Percentiles rank a stretch among this genome's conserved stretches.
These are phyloP conservation scores for Dinochytrium kinnereticum DNA, from an alignment of 371 early-diverging fungal species.

Conservation along the genomic window DNA sequence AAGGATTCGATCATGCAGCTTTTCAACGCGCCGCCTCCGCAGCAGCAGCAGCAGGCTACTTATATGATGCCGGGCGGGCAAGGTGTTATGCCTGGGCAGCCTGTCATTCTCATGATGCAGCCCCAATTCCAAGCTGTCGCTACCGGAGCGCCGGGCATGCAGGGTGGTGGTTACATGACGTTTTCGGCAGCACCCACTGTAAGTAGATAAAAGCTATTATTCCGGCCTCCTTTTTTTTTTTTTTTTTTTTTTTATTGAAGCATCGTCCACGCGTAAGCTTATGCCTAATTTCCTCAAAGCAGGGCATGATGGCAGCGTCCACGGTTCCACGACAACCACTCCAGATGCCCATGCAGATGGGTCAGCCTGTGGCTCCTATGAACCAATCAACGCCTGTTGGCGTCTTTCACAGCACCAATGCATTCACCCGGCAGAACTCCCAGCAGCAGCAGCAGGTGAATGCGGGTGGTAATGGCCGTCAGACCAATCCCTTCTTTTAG, in stretches of 20 bases:
- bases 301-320: background rate
- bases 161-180: background rate
- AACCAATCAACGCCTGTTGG: background rate
- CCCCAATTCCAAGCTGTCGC: background rate
- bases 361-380: background rate
- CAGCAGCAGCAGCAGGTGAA: slow-evolving; percentile 13
- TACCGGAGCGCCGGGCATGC: background rate
- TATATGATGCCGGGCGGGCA: background rate
- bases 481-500: slow-evolving; percentile 7
- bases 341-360: background rate
- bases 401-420: background rate
- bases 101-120: slow-evolving; percentile 5
- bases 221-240: background rate
- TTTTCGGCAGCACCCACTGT: background rate
- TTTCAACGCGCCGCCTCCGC: slow-evolving; percentile 28
- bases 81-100: background rate
- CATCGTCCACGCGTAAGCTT: background rate
- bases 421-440: background rate
- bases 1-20: slow-evolving; percentile 43
- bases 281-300: background rate
- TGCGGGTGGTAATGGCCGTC: background rate
- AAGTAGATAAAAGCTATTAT: too few species aligned
- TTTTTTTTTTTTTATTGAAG: background rate
- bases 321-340: background rate
- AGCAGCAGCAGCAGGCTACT: slow-evolving; percentile 18